Evolutionary conservation across 352 stramenopile genomes (phyloP), one percentile per base, ranked within the genome.

Genomic region (Plasmopara viticola): DNA sequence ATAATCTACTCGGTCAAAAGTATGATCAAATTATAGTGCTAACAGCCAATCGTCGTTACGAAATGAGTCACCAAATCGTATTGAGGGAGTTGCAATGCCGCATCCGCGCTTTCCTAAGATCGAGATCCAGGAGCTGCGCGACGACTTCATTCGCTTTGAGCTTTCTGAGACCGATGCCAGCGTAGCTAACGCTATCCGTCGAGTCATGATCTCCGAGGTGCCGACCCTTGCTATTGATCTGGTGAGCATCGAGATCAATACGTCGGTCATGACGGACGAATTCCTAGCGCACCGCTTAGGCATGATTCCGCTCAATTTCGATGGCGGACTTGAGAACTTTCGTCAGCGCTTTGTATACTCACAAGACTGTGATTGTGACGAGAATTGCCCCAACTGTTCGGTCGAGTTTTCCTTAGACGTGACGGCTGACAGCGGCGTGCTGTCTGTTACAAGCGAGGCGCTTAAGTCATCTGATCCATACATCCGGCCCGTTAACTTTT

Each of bases 201-300:
- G 96, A 44, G 96, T 98, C 54, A 98, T 99, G 88, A 98, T 98
- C 71, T 83, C 87, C 8, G 94, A 98, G 70, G 95, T 98, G 28
- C 96, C 96, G 15, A 99, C 95, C n/a, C 69, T 99, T 47, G 94
- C 94, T 13, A 98, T 99, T 68, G 97, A 99, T 70, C 78, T 99
- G n/a, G 97, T 99, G 40, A 96, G 90, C 66, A 97, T 98, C 68
- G 78, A 97, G 67, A 84, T 97, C 56, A 99, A 99, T 84, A 96
- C 94, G 28, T 97, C 88, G 20, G 94, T 98, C 30, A 87, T 99
- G 67, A 97, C 97, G 55, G 97, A 99, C 79, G 97, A 99, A 77
- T 98, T 98, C 64, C 83, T 99, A 58, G 95, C 95, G 18, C 97
- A 99, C 73, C 84, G 97, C 6, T 69, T 99, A 47, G 97, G 97